These are phyloP conservation scores for Talaromyces verruculosus DNA, from an alignment of 2,329 filamentous ascomycete species.

Conservation along the genomic window DNA sequence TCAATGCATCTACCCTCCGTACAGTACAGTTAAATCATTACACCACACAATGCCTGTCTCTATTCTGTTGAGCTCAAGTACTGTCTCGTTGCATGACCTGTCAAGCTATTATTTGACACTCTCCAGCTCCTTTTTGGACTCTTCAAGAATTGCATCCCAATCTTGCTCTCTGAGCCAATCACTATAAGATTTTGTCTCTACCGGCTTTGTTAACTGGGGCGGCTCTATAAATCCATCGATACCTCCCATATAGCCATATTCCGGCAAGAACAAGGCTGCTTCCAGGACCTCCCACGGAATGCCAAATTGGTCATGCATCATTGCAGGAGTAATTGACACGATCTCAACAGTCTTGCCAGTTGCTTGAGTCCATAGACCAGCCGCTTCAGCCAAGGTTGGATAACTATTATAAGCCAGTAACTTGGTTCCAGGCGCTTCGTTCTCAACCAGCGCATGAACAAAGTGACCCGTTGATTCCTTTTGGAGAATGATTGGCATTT, in stretches of 20 bases:
- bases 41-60: neutral
- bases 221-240: slow-evolving; percentile 35
- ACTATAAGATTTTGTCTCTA: slow-evolving; percentile 22
- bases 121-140: neutral
- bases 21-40: neutral
- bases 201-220: slow-evolving; percentile 35
- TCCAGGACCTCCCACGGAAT: slow-evolving; percentile 41
- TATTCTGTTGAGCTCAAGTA: neutral
- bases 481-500: slow-evolving; percentile 13
- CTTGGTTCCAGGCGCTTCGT: slow-evolving; percentile 14
- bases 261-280: slow-evolving; percentile 36
- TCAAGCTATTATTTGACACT: neutral
- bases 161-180: slow-evolving; percentile 28
- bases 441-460: slow-evolving; percentile 17
- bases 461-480: slow-evolving; percentile 8
- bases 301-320: slow-evolving; percentile 33
- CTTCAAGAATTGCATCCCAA: slow-evolving; percentile 21
- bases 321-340: slow-evolving; percentile 31
- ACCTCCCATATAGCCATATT: slow-evolving; percentile 43
- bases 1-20: neutral
- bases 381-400: slow-evolving; percentile 35
- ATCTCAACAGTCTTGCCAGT: slow-evolving; percentile 40
- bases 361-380: slow-evolving; percentile 38
- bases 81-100: neutral
- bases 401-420: slow-evolving; percentile 28